Conservation (phyloP, 441 rosid genomes). For the Raphanus hybrid region DNA sequence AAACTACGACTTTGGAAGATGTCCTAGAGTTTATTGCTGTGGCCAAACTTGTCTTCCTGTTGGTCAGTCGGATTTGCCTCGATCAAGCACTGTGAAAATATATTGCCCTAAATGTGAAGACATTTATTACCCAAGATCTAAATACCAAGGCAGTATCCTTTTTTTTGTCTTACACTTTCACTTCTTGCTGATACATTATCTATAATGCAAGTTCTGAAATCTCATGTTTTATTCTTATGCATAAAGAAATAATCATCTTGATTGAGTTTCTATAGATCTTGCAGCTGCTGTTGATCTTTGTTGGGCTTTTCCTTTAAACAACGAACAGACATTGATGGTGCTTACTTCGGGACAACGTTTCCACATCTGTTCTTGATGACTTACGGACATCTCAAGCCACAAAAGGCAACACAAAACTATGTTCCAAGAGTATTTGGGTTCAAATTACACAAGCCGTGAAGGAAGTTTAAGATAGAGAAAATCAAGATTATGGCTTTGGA, state of each 20-base stretch:
- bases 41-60: slow-evolving; percentile 76
- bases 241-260: not conserved
- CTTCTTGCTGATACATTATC: slow-evolving; percentile 5
- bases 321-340: slow-evolving; percentile 81
- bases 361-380: slow-evolving; percentile 87
- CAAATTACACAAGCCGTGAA: slow-evolving; percentile 67
- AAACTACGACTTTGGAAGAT: slow-evolving; percentile 73
- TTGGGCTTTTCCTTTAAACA: slow-evolving; percentile 51
- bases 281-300: slow-evolving; percentile 34
- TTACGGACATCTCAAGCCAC: slow-evolving; percentile 83
- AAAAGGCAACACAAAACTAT: slow-evolving; percentile 67
- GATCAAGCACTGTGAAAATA: slow-evolving; percentile 67
- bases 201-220: slow-evolving; percentile 2
- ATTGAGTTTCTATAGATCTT: not conserved
- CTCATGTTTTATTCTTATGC: slow-evolving; percentile 13
- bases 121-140: slow-evolving; percentile 70
- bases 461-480: not conserved
- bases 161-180: not conserved
- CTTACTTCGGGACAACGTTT: slow-evolving; percentile 92
- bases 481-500: slow-evolving; percentile 15
- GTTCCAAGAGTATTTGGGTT: slow-evolving; percentile 87
- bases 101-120: slow-evolving; percentile 75
- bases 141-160: slow-evolving; percentile 85
- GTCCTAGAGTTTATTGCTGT: slow-evolving; percentile 76
- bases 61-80: slow-evolving; percentile 75